Evolutionary conservation across 1,139 yeast genomes (phyloP).

Genomic region (Saccharomycopsis hybrid): DNA sequence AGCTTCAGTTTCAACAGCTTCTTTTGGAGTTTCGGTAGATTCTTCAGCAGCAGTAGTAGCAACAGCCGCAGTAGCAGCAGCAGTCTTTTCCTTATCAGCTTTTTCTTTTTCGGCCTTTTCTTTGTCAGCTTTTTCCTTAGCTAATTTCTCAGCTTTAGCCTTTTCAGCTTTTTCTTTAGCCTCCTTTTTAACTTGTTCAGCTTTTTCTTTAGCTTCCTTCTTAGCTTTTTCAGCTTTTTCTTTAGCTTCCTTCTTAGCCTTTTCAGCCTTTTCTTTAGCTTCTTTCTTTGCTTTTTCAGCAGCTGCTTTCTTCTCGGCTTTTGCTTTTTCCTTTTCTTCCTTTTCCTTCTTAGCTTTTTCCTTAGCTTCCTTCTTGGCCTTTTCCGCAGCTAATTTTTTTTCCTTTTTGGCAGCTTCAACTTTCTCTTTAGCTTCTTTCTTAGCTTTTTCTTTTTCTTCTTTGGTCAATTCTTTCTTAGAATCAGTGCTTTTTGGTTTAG

Average conservation of each 20-base stretch:
- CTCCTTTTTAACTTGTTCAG: slow-evolving; percentile 3
- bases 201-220: too few species aligned
- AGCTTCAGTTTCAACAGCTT: slow-evolving; percentile 9
- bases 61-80: slow-evolving; percentile 5
- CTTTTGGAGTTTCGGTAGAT: too few species aligned
- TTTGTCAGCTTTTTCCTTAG: slow-evolving; percentile 12
- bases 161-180: slow-evolving; percentile 10
- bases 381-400: slow-evolving; percentile 18
- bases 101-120: too few species aligned
- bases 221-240: slow-evolving; percentile 23
- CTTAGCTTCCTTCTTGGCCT: slow-evolving; percentile 21
- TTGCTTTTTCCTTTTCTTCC: slow-evolving; percentile 10
- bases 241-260: slow-evolving; percentile 25
- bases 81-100: too few species aligned
- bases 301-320: slow-evolving; percentile 4
- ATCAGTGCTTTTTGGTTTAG: slow-evolving; percentile 15
- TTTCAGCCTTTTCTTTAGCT: slow-evolving; percentile 23
- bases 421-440: slow-evolving; percentile 15
- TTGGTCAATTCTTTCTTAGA: slow-evolving; percentile 12
- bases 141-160: slow-evolving; percentile 6
- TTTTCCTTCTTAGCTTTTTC: slow-evolving; percentile 11
- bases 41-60: slow-evolving; percentile 7
- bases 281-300: slow-evolving; percentile 24
- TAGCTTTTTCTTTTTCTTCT: slow-evolving; percentile 12
- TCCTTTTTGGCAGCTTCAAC: slow-evolving; percentile 17